These are phyloP conservation scores for Metschnikowia gelsemii DNA, from an alignment of 805 yeast species.

Conservation along the genomic window DNA sequence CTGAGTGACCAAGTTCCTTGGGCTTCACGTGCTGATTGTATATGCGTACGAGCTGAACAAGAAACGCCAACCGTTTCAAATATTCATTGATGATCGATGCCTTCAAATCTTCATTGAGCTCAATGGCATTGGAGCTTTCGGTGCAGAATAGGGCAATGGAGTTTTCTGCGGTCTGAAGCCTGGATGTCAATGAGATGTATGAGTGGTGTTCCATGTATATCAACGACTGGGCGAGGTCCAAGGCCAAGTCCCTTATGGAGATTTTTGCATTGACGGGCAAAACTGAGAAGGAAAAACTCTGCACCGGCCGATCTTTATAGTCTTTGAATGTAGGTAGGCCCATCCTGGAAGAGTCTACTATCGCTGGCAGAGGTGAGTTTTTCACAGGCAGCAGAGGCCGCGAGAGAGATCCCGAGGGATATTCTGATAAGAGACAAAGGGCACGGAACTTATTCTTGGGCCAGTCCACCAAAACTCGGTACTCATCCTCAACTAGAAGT, in stretches of 20 bases:
- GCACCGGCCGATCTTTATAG: slow-evolving; percentile 24
- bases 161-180: slow-evolving; percentile 41
- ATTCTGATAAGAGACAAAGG: slow-evolving; percentile 51
- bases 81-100: slow-evolving; percentile 47
- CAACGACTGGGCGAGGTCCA: slow-evolving; percentile 43
- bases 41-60: slow-evolving; percentile 65
- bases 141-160: slow-evolving; percentile 18
- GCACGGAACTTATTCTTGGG: slow-evolving; percentile 65
- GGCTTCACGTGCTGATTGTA: slow-evolving; percentile 39
- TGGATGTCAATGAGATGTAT: slow-evolving; percentile 34
- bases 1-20: slow-evolving; percentile 2
- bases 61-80: slow-evolving; percentile 52
- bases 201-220: slow-evolving; percentile 56
- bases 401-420: slow-evolving; percentile 36
- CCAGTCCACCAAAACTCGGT: slow-evolving; percentile 66
- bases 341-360: not conserved
- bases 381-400: slow-evolving; percentile 25
- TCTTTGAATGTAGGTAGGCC: slow-evolving; percentile 20
- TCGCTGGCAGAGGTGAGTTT: slow-evolving; percentile 7
- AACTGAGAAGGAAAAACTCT: slow-evolving; percentile 23
- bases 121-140: slow-evolving; percentile 2
- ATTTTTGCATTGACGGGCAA: slow-evolving; percentile 21
- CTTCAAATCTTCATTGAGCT: slow-evolving; percentile 34
- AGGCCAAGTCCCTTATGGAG: slow-evolving; percentile 22
- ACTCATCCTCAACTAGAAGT: slow-evolving; percentile 51